Evolutionary conservation across 2,329 filamentous ascomycete species (phyloP), one percentile per base, ranked within the genome.

Genomic region (Ophiostoma sp.): DNA sequence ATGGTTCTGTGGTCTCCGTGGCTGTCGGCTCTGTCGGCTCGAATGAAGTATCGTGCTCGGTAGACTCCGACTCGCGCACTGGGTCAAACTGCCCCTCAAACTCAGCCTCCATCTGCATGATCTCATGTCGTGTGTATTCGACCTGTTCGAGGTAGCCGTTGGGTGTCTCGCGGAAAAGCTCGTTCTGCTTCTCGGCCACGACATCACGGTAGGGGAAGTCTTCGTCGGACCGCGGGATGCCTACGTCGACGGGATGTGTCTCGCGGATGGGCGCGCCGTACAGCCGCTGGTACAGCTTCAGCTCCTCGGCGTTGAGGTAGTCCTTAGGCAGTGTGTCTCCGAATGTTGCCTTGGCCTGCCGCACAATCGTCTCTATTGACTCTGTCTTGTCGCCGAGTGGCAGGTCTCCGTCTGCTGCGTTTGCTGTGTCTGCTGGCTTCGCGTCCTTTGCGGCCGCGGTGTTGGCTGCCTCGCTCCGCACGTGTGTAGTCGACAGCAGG

Each of bases 181-280:
- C 76, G 73, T 80, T 81, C 72, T 78, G 79, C 36, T 72, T 70
- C 38, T 72, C 69, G 1, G 67, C 49, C 7, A 66, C 64, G 16
- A 71, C 16, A n/a, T 41, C 47, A 60, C 66, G 38, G 45, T 63
- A 64, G n/a, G 63, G 63, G 16, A 47, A 16, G 8, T 73, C 73
- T 75, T 77, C 36, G 5, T 40, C 49, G 5, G 63, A 65, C 69
- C 79, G 70, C 0, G 80, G 78, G 70, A 80, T 83, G 40, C 78
- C 86, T 4, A 87, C 81, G 76, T 89, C 85, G 69, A 88, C 87
- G 1, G 84, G 82, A 7, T 75, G 77, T 1, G 86, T 89, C 66
- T 85, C 82, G 58, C 87, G 83, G 70, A 91, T 76, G 1, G 93
- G 92, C 45, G 88, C 82, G 1, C 93, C 94, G 76, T 95, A 97